Percentiles rank a stretch among this genome's conserved stretches.
These are phyloP conservation scores for Leccinum ochraceum DNA, from an alignment of 768 basidiomycete species.

Conservation along the genomic window DNA sequence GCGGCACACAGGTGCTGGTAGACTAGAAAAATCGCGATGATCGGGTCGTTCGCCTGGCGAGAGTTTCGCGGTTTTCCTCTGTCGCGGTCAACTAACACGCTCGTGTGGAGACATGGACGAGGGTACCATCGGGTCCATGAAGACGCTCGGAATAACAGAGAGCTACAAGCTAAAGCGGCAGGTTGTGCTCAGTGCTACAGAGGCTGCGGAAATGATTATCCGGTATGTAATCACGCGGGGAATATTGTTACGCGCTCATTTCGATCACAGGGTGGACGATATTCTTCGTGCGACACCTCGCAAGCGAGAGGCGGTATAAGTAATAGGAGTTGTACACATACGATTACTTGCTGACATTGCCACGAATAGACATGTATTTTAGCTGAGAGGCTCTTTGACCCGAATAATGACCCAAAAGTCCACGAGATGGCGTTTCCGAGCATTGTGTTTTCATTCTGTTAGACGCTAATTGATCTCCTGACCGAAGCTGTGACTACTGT, in stretches of 20 bases:
- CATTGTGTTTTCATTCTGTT: not conserved
- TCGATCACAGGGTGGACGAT: constrained; percentile 73
- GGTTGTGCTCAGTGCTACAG: constrained; percentile 91
- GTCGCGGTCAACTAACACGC: not conserved
- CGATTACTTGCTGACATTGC: not conserved
- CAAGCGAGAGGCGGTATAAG: constrained; percentile 75
- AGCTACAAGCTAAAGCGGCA: constrained; percentile 97
- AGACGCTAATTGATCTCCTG: constrained; percentile 9
- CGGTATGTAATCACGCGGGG: constrained; percentile 49
- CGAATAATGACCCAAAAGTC: too few species aligned
- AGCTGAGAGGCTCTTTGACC: too few species aligned
- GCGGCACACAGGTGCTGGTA: too few species aligned
- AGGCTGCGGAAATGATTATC: constrained; percentile 98
- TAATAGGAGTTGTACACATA: constrained; percentile 1
- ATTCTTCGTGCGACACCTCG: constrained; percentile 86
- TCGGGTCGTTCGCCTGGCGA: too few species aligned
- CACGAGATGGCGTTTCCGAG: too few species aligned
- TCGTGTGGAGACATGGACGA: constrained; percentile 75
- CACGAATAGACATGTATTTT: not conserved
- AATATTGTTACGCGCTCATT: constrained; percentile 6
- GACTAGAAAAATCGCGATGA: too few species aligned
- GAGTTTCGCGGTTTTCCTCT: not conserved
- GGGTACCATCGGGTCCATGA: constrained; percentile 87
- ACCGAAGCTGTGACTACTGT: constrained; percentile 25
- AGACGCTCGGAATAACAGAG: constrained; percentile 85